These are phyloP conservation scores for Tolypocladium endophyticum DNA, from an alignment of 2,329 filamentous ascomycete genomes.

Conservation along the genomic window DNA sequence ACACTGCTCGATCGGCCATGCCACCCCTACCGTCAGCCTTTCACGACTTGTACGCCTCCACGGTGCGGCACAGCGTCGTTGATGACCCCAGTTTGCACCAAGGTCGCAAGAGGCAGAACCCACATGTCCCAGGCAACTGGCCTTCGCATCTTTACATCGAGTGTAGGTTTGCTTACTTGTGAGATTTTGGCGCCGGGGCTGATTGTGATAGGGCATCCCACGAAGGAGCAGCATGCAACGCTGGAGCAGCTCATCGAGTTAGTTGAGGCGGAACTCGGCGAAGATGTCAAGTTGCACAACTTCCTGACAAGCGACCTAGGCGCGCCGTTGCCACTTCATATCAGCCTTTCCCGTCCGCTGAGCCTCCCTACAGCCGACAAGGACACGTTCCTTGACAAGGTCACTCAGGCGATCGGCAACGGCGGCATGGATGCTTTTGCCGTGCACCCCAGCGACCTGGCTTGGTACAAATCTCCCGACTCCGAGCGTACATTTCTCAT, in stretches of 20 bases:
- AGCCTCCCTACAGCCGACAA: conserved; percentile 64
- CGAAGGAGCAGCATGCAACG: conserved; percentile 30
- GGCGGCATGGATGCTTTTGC: conserved; percentile 21
- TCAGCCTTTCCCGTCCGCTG: conserved; percentile 80
- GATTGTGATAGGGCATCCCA: conserved; percentile 40
- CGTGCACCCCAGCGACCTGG: conserved; percentile 27
- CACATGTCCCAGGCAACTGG: conserved; percentile 86
- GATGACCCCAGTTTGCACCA: conserved; percentile 82
- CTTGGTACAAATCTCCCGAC: conserved; percentile 42
- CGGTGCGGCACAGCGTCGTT: conserved; percentile 61
- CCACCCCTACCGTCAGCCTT: conserved; percentile 74
- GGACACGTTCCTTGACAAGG: conserved; percentile 49
- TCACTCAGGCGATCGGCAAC: conserved; percentile 32
- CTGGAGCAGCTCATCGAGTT: conserved; percentile 32
- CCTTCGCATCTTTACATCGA: conserved; percentile 87
- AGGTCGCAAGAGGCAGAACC: conserved; percentile 70
- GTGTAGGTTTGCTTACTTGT: conserved; percentile 48
- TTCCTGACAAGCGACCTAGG: conserved; percentile 71
- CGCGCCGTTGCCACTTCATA: conserved; percentile 70
- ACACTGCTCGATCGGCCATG: conserved; percentile 23
- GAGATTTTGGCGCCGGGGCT: neutral
- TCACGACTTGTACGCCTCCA: conserved; percentile 81
- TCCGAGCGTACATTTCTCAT: conserved; percentile 78
- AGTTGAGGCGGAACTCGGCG: conserved; percentile 21
- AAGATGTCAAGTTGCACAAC: conserved; percentile 42